phyloP scores from a whole-genome alignment of 2,329 filamentous ascomycete genomes.

The Penicillium sp. region DNA sequence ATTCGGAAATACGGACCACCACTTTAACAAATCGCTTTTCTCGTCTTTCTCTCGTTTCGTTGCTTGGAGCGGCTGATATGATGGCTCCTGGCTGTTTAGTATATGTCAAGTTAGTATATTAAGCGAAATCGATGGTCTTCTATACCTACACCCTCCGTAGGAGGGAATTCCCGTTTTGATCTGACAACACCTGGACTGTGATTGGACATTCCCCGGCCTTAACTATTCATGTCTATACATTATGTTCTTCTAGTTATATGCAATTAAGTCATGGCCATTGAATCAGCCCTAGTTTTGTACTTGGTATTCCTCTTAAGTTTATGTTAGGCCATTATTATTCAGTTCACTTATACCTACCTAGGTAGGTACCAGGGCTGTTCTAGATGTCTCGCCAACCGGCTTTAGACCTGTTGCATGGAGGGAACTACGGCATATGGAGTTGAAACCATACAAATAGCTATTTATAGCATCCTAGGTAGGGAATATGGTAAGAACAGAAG shows the following conservation, averaged over 20 bases:
- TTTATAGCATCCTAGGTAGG: background rate
- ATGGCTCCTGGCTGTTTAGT: background rate
- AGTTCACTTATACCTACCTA: too few species aligned
- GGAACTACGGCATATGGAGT: background rate
- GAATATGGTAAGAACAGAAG: background rate
- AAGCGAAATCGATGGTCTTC: background rate
- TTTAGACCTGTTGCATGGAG: background rate
- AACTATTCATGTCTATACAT: background rate
- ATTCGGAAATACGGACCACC: conserved; percentile 23
- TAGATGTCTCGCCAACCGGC: background rate
- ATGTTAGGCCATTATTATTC: background rate
- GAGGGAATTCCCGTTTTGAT: background rate
- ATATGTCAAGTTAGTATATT: background rate
- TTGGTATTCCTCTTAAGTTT: background rate
- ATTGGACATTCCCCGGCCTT: conserved; percentile 12
- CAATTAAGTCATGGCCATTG: background rate
- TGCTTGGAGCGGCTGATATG: background rate
- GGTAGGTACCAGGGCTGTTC: background rate
- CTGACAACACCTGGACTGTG: conserved; percentile 23
- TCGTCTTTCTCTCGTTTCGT: background rate
- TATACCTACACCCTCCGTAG: background rate
- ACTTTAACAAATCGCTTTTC: background rate
- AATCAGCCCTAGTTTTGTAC: background rate
- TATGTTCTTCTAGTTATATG: background rate
- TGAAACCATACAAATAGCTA: background rate